phyloP scores from a whole-genome alignment of 2,329 filamentous ascomycete genomes.

The Pestalotiopsis sp. region DNA sequence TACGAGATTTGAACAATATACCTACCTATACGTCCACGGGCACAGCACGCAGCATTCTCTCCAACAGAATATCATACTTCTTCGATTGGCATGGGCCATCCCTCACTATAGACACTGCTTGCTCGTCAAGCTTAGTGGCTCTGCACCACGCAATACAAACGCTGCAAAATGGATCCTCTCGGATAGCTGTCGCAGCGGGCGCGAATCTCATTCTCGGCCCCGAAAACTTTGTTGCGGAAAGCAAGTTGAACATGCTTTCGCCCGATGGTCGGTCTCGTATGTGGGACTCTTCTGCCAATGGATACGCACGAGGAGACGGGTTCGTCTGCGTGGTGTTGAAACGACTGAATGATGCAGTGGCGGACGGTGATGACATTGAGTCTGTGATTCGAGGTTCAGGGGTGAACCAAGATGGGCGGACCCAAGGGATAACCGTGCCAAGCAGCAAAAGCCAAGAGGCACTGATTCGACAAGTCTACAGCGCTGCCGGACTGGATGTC shows the following conservation, averaged over 20 bases:
- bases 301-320: slow-evolving; percentile 56
- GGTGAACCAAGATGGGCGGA: slow-evolving; percentile 40
- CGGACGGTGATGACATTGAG: slow-evolving; percentile 45
- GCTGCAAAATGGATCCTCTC: slow-evolving; percentile 23
- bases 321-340: slow-evolving; percentile 48
- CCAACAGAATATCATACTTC: slow-evolving; percentile 7
- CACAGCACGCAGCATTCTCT: neutral
- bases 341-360: slow-evolving; percentile 44
- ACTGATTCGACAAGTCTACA: slow-evolving; percentile 34
- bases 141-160: slow-evolving; percentile 30
- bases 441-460: slow-evolving; percentile 35
- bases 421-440: slow-evolving; percentile 48
- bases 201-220: slow-evolving; percentile 15
- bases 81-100: slow-evolving; percentile 5
- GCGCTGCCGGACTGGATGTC: slow-evolving; percentile 28
- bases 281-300: slow-evolving; percentile 46
- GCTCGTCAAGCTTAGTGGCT: slow-evolving; percentile 30
- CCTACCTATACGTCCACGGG: neutral
- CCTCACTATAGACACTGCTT: slow-evolving; percentile 35
- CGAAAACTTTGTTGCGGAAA: slow-evolving; percentile 11
- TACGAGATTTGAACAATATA: neutral
- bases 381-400: slow-evolving; percentile 35
- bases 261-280: slow-evolving; percentile 29
- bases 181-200: slow-evolving; percentile 10
- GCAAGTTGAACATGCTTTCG: slow-evolving; percentile 27